phyloP scores from a whole-genome alignment of 768 basidiomycete species.

The Lentinula lateritia region DNA sequence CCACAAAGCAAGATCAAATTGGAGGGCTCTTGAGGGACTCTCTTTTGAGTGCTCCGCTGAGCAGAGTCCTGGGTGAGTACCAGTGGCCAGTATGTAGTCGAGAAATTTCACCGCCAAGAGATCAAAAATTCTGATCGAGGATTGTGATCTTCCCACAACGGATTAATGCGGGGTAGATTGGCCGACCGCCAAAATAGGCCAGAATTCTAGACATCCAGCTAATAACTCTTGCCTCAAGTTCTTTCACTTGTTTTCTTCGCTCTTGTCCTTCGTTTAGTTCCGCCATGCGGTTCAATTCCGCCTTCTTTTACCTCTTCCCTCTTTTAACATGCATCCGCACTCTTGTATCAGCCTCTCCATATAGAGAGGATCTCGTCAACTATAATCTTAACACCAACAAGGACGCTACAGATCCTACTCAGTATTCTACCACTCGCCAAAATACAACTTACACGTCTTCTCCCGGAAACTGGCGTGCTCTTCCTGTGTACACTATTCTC shows the following conservation, averaged over 20 bases:
- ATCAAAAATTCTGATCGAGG: neutral
- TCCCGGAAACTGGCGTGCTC: conserved; percentile 77
- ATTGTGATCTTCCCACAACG: neutral
- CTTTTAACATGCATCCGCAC: neutral
- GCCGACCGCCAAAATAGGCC: neutral
- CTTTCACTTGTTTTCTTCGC: neutral
- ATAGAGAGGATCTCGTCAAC: conserved; percentile 55
- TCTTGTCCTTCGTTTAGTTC: neutral
- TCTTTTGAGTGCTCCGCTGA: too few relatives aligned
- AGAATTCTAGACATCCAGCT: neutral
- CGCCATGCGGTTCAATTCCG: conserved; percentile 1
- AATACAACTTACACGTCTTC: conserved; percentile 72
- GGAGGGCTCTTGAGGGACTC: too few relatives aligned
- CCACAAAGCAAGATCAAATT: too few relatives aligned
- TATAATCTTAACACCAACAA: conserved; percentile 81
- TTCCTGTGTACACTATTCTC: conserved; percentile 73
- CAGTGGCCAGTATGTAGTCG: too few relatives aligned
- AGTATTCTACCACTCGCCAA: conserved; percentile 59
- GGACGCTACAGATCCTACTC: conserved; percentile 57
- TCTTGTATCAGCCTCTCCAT: conserved; percentile 54
- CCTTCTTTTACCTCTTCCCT: neutral
- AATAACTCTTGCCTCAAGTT: neutral
- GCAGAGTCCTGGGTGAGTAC: too few relatives aligned
- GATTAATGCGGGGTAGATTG: neutral
- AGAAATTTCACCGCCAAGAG: too few relatives aligned